These are phyloP conservation scores for Ceriops zippeliana DNA, from an alignment of 345 rosid species.

Conservation along the genomic window DNA sequence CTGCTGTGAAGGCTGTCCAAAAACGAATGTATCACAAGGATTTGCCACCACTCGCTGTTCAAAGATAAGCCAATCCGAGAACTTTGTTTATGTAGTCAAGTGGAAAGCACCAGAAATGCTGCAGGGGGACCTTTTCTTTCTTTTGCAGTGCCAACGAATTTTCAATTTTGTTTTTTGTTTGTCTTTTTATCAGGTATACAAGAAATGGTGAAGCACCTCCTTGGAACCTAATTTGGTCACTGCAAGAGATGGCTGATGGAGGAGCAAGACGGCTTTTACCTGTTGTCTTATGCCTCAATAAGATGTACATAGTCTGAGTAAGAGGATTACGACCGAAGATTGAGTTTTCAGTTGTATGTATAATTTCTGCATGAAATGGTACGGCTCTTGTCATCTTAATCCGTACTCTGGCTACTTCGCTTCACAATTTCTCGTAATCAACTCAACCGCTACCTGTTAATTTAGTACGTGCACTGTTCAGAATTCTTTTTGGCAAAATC, in stretches of 20 bases:
- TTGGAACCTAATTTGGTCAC: conserved; percentile 8
- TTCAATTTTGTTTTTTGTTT: background rate
- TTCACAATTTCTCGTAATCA: background rate
- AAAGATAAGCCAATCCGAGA: background rate
- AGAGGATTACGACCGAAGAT: background rate
- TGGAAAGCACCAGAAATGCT: background rate
- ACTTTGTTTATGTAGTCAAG: too few relatives aligned
- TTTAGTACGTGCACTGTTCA: too few relatives aligned
- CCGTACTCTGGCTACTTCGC: background rate
- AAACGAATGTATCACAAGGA: conserved; percentile 42
- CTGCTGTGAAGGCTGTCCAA: conserved; percentile 74
- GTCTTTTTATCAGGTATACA: background rate
- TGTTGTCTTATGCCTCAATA: background rate
- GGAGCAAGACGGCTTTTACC: conserved; percentile 11
- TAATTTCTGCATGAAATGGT: background rate
- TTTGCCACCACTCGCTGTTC: conserved; percentile 10
- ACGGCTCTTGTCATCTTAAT: background rate
- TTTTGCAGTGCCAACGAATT: conserved; percentile 2
- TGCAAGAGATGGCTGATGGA: background rate
- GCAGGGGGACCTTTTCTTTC: background rate
- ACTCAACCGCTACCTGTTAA: too few relatives aligned
- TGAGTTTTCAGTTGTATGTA: background rate
- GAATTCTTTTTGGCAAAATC: too few relatives aligned
- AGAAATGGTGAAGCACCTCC: background rate
- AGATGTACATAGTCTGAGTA: conserved; percentile 3